A percentile compares a stretch with the other conserved stretches of the same genome.
These are phyloP conservation scores for Coniella vitis DNA, from an alignment of 2,329 filamentous ascomycete genomes.

Conservation along the genomic window DNA sequence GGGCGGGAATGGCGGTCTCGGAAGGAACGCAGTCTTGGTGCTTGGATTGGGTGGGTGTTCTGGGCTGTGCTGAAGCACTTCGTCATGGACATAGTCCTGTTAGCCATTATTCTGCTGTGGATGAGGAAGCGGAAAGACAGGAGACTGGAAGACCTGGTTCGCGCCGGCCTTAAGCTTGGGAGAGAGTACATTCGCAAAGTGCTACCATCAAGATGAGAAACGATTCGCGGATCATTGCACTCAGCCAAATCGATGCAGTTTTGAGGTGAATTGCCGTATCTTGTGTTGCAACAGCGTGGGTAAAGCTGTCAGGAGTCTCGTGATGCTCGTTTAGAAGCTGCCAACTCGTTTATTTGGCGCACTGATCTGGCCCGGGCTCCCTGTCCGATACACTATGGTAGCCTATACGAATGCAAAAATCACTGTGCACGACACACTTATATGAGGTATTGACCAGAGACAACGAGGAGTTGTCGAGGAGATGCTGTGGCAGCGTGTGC, in stretches of 20 bases:
- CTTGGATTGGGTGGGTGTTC: slow-evolving; percentile 65
- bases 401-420: no score
- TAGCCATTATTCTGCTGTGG: slow-evolving; percentile 62
- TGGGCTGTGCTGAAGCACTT: slow-evolving; percentile 69
- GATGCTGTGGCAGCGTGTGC: no score
- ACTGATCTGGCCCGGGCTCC: no score
- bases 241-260: neutral
- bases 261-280: neutral
- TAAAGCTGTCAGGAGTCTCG: neutral
- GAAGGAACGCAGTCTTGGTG: slow-evolving; percentile 55
- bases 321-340: no score
- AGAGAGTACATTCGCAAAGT: slow-evolving; percentile 54
- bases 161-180: slow-evolving; percentile 51
- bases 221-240: neutral
- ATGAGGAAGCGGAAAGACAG: slow-evolving; percentile 65
- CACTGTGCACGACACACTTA: no score
- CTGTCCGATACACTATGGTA: no score
- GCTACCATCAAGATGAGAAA: slow-evolving; percentile 47
- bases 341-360: neutral
- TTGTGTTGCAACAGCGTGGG: neutral
- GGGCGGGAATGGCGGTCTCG: slow-evolving; percentile 64
- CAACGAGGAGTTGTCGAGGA: no score
- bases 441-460: no score
- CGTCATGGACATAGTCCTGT: slow-evolving; percentile 60
- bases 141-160: slow-evolving; percentile 66